Evolutionary conservation across 495 filamentous ascomycete genomes (phyloP), one percentile per base, ranked within the genome.

Genomic region (Hypoxylon fragiforme): DNA sequence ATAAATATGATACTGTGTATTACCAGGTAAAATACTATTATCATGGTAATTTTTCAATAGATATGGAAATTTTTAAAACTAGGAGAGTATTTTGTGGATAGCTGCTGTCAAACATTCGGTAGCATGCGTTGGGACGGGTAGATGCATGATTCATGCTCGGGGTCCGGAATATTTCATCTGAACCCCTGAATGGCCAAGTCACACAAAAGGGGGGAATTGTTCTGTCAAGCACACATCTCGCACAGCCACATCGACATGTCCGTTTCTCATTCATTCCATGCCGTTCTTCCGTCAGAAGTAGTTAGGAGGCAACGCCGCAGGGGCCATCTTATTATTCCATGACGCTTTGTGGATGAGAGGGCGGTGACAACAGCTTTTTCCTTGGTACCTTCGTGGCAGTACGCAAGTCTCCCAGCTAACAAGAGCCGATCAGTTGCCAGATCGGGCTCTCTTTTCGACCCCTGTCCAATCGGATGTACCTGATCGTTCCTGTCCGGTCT

Each of bases 351-450:
- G n/a, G n/a, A n/a, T n/a, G n/a, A n/a, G n/a, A 46, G 22, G 22
- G 22, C n/a, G 7, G 37, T 7, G 28, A n/a, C 22, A 37, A 13
- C 30, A n/a, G n/a, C n/a, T n/a, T 52, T 46, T 44, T 52, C 36
- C 48, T 26, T 50, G 22, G 24, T 43, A 44, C 14, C 16, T 21
- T 9, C 8, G 21, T 26, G 34, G 40, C 32, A 7, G 30, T 44
- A 31, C 45, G 22, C 30, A 13, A 19, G 41, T 45, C 37, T 31
- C 32, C 39, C 22, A 36, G 45, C 34, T 13, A 26, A 41, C 39
- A 35, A 7, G 12, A n/a, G 54, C 41, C 54, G 35, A 58, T 58
- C 47, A 52, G 52, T 47, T 58, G 11, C 47, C 43, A 15, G 13
- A 28, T 57, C 46, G 40, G 46, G 46, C 39, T 11, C 18, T 21